Base-by-base conservation (phyloP, 129 eudicot genomes). In the Artemisia tridentata region DNA sequence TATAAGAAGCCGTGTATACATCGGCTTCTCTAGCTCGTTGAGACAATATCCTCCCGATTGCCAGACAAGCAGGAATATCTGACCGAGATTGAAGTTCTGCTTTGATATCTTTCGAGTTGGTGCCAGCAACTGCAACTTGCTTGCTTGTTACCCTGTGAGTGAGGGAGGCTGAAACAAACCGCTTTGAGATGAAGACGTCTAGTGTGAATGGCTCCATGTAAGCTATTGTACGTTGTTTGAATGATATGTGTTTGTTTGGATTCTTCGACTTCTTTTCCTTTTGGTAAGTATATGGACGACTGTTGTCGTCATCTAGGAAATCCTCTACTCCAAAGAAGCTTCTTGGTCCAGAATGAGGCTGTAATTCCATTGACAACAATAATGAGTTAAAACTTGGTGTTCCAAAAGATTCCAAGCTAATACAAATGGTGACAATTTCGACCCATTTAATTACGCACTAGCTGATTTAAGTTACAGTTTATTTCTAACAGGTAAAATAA, bases 261-360 rank as follows among this genome's bases (percentile, higher is more conserved):
- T 84, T 84, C 67, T 84, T 88, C 0, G 90, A 84, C 60, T 77
- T 82, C 63, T 84, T 88, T 73, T 80, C 84, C 54, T 88, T 88
- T 52, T 88, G 79, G 81, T 79, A 84, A 41, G 95, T 87, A 72
- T 84, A 88, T 47, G 95, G 95, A 51, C 90, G 73, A 77, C 90
- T 82, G 57, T 84, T 88, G 18, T 88, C 87, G 63, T 88, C 95
- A 17, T 88, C 90, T 0, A 82, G 61, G 29, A 82, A 88, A 58
- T 88, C 95, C 73, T 88, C 95, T 52, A 88, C 95, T 47, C 95
- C 95, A 17, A 88, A 88, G 69, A 88, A 88, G 80, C 90, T 88
- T 75, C 95, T 85, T 48, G 90, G 82, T 31, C 79, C 72, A 23
- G 62, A 78, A 72, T 45, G 72, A 67, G 82, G 72, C 89, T 88